phyloP scores from a whole-genome alignment of 2,329 filamentous ascomycete species.

The Xylariaceae sp. region DNA sequence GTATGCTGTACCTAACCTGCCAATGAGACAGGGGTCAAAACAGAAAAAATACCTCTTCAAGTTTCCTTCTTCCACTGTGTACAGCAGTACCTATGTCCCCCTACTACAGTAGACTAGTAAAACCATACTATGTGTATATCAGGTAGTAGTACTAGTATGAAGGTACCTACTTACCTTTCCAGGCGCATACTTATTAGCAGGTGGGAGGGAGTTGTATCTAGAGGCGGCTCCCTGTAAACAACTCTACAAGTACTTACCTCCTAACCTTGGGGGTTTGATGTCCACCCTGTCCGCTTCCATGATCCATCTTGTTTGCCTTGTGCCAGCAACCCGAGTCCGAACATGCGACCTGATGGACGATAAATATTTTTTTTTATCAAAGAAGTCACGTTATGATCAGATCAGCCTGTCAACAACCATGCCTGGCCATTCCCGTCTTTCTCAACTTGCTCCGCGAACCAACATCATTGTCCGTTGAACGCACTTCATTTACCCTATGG shows the following conservation, averaged over 20 bases:
- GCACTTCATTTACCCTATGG: background rate
- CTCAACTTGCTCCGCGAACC: background rate
- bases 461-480: background rate
- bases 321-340: background rate
- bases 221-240: too few relatives aligned
- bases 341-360: background rate
- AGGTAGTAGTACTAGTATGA: too few relatives aligned
- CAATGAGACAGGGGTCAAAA: slow-evolving; percentile 15
- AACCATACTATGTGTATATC: too few relatives aligned
- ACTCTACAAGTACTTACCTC: too few relatives aligned
- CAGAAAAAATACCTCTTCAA: background rate
- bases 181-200: too few relatives aligned
- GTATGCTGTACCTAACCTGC: too few relatives aligned
- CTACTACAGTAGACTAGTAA: too few relatives aligned
- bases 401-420: background rate
- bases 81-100: too few relatives aligned
- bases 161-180: too few relatives aligned
- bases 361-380: background rate
- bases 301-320: background rate
- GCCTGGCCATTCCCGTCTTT: background rate
- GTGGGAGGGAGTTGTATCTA: too few relatives aligned
- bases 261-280: too few relatives aligned
- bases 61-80: too few relatives aligned
- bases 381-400: background rate
- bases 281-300: background rate